A percentile compares a stretch with the other conserved stretches of the same genome.
These are phyloP conservation scores for Coix lacrymajobi DNA, from an alignment of 176 grass and related monocot genomes.

Conservation along the genomic window DNA sequence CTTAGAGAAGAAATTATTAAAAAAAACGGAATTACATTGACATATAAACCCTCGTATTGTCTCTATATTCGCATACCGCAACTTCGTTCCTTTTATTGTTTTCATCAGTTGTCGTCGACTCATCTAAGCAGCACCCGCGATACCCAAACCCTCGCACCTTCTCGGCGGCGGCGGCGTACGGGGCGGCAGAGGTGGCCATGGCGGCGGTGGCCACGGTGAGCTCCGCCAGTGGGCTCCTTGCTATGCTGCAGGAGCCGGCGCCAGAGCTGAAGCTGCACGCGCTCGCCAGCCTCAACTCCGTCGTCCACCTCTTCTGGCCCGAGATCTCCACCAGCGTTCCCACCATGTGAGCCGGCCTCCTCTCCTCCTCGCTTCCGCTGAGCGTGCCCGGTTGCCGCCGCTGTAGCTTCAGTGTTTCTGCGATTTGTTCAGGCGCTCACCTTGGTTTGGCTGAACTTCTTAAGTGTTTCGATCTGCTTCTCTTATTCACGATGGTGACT, in stretches of 20 bases:
- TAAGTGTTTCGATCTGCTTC: slow-evolving; percentile 8
- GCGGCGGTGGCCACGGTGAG: slow-evolving; percentile 68
- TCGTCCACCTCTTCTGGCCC: slow-evolving; percentile 97
- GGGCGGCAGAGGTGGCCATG: slow-evolving; percentile 25
- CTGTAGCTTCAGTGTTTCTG: background rate
- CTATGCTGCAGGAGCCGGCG: slow-evolving; percentile 87
- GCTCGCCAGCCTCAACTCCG: slow-evolving; percentile 76
- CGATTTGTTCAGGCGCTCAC: slow-evolving; percentile 5
- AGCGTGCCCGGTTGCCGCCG: background rate
- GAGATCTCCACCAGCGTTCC: slow-evolving; percentile 99
- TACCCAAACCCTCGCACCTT: slow-evolving; percentile 27
- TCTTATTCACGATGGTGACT: background rate
- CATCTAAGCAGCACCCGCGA: slow-evolving; percentile 38
- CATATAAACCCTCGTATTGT: background rate
- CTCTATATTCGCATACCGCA: slow-evolving; percentile 8
- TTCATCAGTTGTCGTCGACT: slow-evolving; percentile 24
- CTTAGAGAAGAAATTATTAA: background rate
- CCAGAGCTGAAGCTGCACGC: slow-evolving; percentile 90
- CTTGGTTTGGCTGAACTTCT: background rate
- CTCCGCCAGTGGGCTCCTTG: slow-evolving; percentile 88
- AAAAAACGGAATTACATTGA: background rate
- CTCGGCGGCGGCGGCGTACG: slow-evolving; percentile 18
- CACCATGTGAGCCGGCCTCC: slow-evolving; percentile 54
- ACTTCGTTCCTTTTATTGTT: background rate
- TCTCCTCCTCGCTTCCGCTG: background rate